phyloP scores from a whole-genome alignment of 306 rosid species.

The Gynostemma pentaphyllum region DNA sequence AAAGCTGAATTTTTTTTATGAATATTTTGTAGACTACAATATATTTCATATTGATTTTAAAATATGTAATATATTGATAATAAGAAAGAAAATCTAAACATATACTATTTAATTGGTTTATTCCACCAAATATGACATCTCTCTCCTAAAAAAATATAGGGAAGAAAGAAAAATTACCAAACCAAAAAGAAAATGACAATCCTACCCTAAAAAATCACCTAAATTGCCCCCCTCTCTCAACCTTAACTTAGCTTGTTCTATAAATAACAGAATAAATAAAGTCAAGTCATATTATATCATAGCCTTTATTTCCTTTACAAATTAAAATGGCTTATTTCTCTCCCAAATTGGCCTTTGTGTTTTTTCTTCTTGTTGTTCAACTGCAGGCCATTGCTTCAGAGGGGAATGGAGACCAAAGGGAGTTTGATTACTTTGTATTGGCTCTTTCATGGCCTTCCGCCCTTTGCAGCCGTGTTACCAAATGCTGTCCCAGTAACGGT shows the following conservation, averaged over 20 bases:
- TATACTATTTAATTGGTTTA: too few species aligned
- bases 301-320: background rate
- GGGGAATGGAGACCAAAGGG: background rate
- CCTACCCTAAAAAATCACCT: background rate
- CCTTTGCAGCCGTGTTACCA: background rate
- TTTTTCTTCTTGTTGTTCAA: background rate
- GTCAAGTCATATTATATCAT: background rate
- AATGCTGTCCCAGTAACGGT: background rate
- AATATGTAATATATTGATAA: too few species aligned
- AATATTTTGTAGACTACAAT: too few species aligned
- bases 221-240: too few species aligned
- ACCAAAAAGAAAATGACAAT: background rate
- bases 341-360: background rate
- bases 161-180: background rate
- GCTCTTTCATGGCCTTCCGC: conserved; percentile 8
- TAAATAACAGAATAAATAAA: background rate
- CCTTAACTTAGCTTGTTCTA: too few species aligned
- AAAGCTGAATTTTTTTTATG: too few species aligned
- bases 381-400: background rate
- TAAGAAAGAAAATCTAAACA: too few species aligned
- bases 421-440: conserved; percentile 12
- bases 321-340: background rate
- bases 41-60: too few species aligned
- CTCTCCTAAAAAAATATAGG: too few species aligned
- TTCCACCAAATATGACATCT: too few species aligned